A percentile compares a stretch with the other conserved stretches of the same genome.
Evolutionary conservation across 225 moss, liverwort and hornwort genomes (phyloP).

Genomic region (Sphagnum contortum): DNA sequence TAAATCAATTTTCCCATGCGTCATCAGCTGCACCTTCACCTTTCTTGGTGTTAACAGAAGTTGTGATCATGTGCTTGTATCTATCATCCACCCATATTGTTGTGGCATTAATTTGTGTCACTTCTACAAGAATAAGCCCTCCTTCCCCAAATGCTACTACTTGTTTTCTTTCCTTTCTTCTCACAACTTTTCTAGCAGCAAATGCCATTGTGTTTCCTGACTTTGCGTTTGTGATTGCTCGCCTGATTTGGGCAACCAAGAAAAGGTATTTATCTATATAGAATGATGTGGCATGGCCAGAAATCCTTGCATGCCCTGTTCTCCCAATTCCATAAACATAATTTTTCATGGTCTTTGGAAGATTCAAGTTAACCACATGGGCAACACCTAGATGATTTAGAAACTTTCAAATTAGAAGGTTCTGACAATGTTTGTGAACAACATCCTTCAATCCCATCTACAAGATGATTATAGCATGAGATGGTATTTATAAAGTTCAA

Average conservation of each 20-base stretch:
- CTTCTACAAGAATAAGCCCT: conserved; percentile 52
- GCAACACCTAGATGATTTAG: conserved; percentile 74
- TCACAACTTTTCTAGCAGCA: conserved; percentile 92
- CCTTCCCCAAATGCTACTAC: conserved; percentile 92
- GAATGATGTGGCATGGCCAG: conserved; percentile 93
- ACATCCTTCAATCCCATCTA: too few species aligned
- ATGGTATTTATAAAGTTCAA: not conserved
- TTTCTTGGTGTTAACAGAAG: conserved; percentile 53
- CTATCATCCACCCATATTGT: conserved; percentile 93
- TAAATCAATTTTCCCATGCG: conserved; percentile 87
- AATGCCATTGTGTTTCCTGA: conserved; percentile 94
- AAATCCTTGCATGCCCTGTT: conserved; percentile 90
- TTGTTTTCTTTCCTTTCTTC: conserved; percentile 92
- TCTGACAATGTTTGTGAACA: too few species aligned
- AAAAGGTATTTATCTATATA: conserved; percentile 92
- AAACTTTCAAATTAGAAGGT: not conserved
- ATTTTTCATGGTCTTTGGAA: conserved; percentile 96
- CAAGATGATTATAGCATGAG: too few species aligned
- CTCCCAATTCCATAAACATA: conserved; percentile 96
- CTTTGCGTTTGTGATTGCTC: conserved; percentile 94
- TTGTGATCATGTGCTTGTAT: conserved; percentile 91
- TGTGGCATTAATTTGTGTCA: conserved; percentile 71
- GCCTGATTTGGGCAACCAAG: conserved; percentile 93
- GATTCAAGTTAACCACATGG: conserved; percentile 97
- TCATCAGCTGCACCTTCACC: conserved; percentile 92